Evolutionary conservation across 2,329 filamentous ascomycete species (phyloP).

Genomic region (Pezicula rhizophila): DNA sequence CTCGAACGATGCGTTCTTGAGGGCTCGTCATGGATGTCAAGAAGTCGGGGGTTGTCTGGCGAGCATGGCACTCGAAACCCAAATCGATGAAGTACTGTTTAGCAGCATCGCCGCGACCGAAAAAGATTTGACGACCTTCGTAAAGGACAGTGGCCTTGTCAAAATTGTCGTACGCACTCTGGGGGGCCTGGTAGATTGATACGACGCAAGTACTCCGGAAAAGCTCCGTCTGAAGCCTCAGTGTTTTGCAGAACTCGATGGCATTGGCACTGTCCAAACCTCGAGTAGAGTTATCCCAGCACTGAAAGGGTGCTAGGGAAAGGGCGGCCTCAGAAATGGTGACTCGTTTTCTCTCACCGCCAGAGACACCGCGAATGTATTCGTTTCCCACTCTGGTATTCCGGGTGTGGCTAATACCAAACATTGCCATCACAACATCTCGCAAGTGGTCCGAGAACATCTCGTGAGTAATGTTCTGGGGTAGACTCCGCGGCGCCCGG

Average conservation of each 20-base stretch:
- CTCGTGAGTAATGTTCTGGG: too few species aligned
- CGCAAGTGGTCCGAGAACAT: constrained; percentile 10
- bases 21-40: constrained; percentile 62
- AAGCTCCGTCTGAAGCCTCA: constrained; percentile 59
- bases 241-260: constrained; percentile 61
- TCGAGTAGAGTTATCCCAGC: constrained; percentile 70
- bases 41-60: constrained; percentile 51
- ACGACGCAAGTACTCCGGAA: constrained; percentile 52
- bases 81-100: constrained; percentile 41
- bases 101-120: constrained; percentile 40
- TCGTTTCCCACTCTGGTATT: constrained; percentile 71
- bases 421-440: constrained; percentile 62
- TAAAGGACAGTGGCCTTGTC: constrained; percentile 63
- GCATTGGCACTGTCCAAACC: constrained; percentile 69
- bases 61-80: constrained; percentile 62
- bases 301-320: constrained; percentile 50
- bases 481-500: too few species aligned
- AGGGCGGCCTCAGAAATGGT: constrained; percentile 69
- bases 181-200: constrained; percentile 60
- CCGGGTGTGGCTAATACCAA: constrained; percentile 64
- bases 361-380: constrained; percentile 58
- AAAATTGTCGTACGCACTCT: constrained; percentile 30
- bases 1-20: constrained; percentile 43
- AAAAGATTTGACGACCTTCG: constrained; percentile 66
- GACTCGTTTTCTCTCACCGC: constrained; percentile 69